Base-by-base conservation (phyloP, 2,329 filamentous ascomycete species). In the Xylariaceae sp. region DNA sequence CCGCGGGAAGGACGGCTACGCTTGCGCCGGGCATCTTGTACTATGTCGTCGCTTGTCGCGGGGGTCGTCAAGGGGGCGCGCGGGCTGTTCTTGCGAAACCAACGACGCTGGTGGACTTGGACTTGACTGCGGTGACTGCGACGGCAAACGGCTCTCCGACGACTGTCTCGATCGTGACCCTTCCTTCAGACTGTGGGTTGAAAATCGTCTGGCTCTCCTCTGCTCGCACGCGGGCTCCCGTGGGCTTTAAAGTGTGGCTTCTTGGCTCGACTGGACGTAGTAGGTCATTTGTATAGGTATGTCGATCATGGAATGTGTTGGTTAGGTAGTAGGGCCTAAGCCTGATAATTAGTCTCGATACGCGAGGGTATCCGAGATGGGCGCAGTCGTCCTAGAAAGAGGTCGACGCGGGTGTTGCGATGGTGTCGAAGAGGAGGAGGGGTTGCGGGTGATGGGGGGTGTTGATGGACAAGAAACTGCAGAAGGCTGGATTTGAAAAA, bases 211-310 rank as follows among this genome's bases (percentile, higher is more conserved):
- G 56, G 44, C 61, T 64, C n/a, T n/a, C 58, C 70, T 75, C 70
- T 39, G 62, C 71, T 74, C 70, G 68, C 70, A 65, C 70, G 68
- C 52, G 50, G 70, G 65, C 68, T 76, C 72, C 72, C 76, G 75
- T 78, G 67, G 68, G 70, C 63, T 75, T 80, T 75, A 81, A 80
- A 80, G 77, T 70, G 75, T 79, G 74, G 70, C 72, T 67, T 64
- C 64, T 62, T 67, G 67, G 68, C 67, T 67, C 45, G 63, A 57
- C 44, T 57, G 53, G 47, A 56, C 59, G 62, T 57, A 62, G 57
- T 55, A 65, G 65, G 60, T 68, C 68, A 71, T 72, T 71, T 62
- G 67, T 64, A 63, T 58, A 55, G 58, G 46, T 64, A 58, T 59
- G 55, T 52, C 70, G 61, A 63, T 77, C 75, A 79, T 79, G 60